These are phyloP conservation scores for Castanea mollissima DNA, from an alignment of 306 rosid genomes.

Conservation along the genomic window DNA sequence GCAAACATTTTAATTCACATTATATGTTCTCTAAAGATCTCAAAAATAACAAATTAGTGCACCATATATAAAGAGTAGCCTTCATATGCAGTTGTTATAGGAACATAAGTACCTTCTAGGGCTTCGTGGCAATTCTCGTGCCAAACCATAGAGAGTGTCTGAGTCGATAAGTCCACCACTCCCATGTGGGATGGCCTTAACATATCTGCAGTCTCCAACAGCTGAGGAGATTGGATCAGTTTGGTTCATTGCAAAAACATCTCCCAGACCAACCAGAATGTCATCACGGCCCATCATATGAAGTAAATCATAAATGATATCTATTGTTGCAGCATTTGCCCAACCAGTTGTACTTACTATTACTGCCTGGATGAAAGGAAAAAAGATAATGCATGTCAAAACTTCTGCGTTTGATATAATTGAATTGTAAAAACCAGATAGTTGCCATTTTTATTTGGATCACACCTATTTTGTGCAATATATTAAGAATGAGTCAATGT, in stretches of 20 bases:
- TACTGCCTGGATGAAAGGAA: conserved; percentile 54
- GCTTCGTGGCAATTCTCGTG: conserved; percentile 74
- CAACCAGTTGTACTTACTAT: conserved; percentile 90
- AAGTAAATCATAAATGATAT: conserved; percentile 67
- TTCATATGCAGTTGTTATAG: neutral
- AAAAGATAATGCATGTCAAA: neutral
- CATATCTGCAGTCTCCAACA: conserved; percentile 69
- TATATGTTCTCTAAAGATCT: too few relatives aligned
- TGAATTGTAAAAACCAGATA: neutral
- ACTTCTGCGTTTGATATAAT: neutral
- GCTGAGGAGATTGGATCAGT: conserved; percentile 42
- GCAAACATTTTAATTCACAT: too few relatives aligned
- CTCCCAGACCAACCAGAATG: conserved; percentile 79
- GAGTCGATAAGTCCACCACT: conserved; percentile 85
- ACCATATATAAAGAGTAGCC: too few relatives aligned
- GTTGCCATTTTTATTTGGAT: neutral
- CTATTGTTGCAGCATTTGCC: conserved; percentile 93
- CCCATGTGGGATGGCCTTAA: conserved; percentile 78
- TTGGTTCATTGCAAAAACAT: conserved; percentile 63
- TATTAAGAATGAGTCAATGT: too few relatives aligned
- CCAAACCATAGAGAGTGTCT: conserved; percentile 86
- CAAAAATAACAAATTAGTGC: too few relatives aligned
- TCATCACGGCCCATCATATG: conserved; percentile 99
- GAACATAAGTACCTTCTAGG: conserved; percentile 65
- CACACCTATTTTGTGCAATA: neutral